Evolutionary conservation across 805 yeast genomes (phyloP).

Genomic region (Scheffersomyces stipitis): DNA sequence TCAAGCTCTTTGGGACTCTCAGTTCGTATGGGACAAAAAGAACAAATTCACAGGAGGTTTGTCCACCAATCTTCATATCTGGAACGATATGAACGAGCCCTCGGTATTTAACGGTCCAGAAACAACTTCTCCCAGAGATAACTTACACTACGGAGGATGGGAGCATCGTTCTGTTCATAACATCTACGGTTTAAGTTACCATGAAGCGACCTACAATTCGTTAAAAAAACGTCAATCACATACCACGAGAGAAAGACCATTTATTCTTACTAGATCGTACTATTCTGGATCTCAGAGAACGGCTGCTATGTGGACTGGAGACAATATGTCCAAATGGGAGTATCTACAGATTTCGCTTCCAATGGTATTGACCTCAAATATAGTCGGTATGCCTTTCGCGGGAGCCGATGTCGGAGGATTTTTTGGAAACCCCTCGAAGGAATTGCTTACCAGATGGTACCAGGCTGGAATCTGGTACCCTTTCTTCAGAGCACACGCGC

Average conservation of each 20-base stretch:
- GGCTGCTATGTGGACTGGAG: conserved; percentile 98
- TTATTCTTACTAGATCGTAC: conserved; percentile 80
- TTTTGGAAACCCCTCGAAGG: conserved; percentile 83
- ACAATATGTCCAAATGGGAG: conserved; percentile 91
- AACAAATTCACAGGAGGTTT: conserved; percentile 36
- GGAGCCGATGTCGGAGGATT: conserved; percentile 99
- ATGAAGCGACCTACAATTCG: conserved; percentile 75
- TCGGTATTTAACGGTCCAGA: conserved; percentile 95
- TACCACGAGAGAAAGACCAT: conserved; percentile 66
- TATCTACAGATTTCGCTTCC: conserved; percentile 79
- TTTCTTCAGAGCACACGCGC: conserved; percentile 95
- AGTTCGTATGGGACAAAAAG: conserved; percentile 47
- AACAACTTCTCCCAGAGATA: conserved; percentile 82
- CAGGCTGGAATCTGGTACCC: conserved; percentile 97
- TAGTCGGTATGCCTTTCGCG: conserved; percentile 85
- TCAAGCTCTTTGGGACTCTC: conserved; percentile 56
- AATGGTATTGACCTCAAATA: conserved; percentile 78
- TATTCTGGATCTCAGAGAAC: conserved; percentile 90
- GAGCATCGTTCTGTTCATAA: conserved; percentile 94
- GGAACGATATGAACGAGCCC: conserved; percentile 99
- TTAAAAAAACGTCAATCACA: conserved; percentile 48
- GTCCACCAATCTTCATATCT: conserved; percentile 69
- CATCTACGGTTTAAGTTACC: conserved; percentile 74
- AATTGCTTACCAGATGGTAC: conserved; percentile 87
- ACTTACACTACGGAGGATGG: conserved; percentile 72